phyloP scores from a whole-genome alignment of 1,284 basidiomycete genomes.

The Malassezia furfur region DNA sequence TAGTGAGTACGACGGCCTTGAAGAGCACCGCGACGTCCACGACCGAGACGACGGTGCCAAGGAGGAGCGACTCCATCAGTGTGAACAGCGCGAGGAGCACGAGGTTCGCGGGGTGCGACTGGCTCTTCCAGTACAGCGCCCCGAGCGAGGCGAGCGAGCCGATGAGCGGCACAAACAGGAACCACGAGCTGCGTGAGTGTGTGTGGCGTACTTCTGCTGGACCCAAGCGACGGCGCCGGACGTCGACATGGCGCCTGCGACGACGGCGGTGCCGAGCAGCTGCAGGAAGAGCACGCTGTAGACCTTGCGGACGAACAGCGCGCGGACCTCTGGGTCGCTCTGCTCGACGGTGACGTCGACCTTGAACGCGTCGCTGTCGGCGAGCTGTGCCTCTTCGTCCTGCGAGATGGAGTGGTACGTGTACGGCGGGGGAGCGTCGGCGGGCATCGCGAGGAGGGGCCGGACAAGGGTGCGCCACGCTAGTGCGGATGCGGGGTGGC shows the following conservation, averaged over 20 bases:
- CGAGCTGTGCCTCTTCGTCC: slow-evolving; percentile 17
- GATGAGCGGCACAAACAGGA: slow-evolving; percentile 56
- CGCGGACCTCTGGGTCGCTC: slow-evolving; percentile 38
- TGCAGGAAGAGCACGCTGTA: slow-evolving; percentile 41
- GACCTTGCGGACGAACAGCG: slow-evolving; percentile 37
- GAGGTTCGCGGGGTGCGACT: slow-evolving; percentile 71
- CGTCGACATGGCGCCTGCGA: slow-evolving; percentile 31
- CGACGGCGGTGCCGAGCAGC: slow-evolving; percentile 35
- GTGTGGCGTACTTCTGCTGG: slow-evolving; percentile 21
- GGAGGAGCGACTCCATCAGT: slow-evolving; percentile 47
- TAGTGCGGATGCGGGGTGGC: background rate
- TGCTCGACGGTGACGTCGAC: slow-evolving; percentile 44
- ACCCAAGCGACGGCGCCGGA: slow-evolving; percentile 27
- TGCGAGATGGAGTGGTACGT: slow-evolving; percentile 18
- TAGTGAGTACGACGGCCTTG: slow-evolving; percentile 74
- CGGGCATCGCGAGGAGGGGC: too few relatives aligned
- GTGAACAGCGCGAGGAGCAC: slow-evolving; percentile 58
- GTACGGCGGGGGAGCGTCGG: background rate
- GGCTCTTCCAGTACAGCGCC: slow-evolving; percentile 74
- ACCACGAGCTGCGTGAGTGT: slow-evolving; percentile 22
- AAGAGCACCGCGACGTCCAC: slow-evolving; percentile 68
- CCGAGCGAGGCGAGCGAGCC: slow-evolving; percentile 66
- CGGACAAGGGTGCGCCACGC: too few relatives aligned
- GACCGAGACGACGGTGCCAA: slow-evolving; percentile 68
- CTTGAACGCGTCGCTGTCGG: slow-evolving; percentile 45